A percentile compares a stretch with the other conserved stretches of the same genome.
phyloP scores from a whole-genome alignment of 2,329 filamentous ascomycete species.

The Aspergillus sp. region DNA sequence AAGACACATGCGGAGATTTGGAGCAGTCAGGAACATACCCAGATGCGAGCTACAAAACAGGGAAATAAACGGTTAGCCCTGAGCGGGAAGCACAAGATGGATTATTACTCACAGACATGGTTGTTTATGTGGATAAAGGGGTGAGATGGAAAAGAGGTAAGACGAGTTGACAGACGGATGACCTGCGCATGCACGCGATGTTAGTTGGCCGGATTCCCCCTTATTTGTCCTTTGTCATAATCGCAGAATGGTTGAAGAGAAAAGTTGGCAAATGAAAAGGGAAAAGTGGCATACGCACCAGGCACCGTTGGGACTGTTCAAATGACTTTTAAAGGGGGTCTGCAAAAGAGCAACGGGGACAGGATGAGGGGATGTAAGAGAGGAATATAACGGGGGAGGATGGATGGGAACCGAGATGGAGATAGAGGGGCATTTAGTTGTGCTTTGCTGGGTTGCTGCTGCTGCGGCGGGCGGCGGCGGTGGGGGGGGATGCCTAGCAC shows the following conservation, averaged over 20 bases:
- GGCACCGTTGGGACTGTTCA: constrained; percentile 21
- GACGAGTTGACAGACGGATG: constrained; percentile 22
- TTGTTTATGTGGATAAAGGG: constrained; percentile 27
- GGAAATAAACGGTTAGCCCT: constrained; percentile 12
- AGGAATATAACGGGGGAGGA: constrained; percentile 16
- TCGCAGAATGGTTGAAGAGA: background rate
- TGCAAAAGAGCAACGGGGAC: constrained; percentile 7
- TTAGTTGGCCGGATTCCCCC: constrained; percentile 26
- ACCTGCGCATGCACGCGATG: constrained; percentile 33
- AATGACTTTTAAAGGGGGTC: constrained; percentile 6
- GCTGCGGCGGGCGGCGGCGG: constrained; percentile 20
- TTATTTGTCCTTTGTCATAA: constrained; percentile 12
- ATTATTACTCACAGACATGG: constrained; percentile 36
- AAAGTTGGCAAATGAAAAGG: background rate
- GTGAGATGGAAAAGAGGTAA: constrained; percentile 15
- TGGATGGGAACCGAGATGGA: constrained; percentile 22
- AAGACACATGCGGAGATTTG: background rate
- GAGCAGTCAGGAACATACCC: constrained; percentile 31
- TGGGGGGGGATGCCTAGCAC: constrained; percentile 29
- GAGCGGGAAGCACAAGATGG: background rate
- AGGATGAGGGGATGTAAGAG: constrained; percentile 16
- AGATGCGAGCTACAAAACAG: constrained; percentile 35
- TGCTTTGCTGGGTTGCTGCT: constrained; percentile 21
- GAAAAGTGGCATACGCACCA: constrained; percentile 13
- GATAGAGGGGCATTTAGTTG: constrained; percentile 41